A percentile compares a stretch with the other conserved stretches of the same genome.
These are phyloP conservation scores for Monosporascus sp. DNA, from an alignment of 2,329 filamentous ascomycete genomes.

Conservation along the genomic window DNA sequence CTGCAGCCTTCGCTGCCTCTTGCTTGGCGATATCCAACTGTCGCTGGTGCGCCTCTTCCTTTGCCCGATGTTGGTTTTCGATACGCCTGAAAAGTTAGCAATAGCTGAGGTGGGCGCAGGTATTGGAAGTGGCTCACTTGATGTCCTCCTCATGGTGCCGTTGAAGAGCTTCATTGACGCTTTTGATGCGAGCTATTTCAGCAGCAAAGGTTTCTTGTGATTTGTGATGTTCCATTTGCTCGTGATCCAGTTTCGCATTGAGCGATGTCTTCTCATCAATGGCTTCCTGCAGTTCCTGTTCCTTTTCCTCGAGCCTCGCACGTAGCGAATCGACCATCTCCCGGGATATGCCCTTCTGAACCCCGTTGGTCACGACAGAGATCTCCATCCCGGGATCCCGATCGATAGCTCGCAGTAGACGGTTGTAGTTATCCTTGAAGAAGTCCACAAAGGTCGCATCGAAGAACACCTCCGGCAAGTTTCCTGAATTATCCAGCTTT, in stretches of 20 bases:
- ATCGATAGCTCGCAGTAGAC: slow-evolving; percentile 78
- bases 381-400: slow-evolving; percentile 85
- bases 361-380: slow-evolving; percentile 69
- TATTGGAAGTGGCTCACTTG: slow-evolving; percentile 35
- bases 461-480: slow-evolving; percentile 77
- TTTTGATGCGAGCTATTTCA: slow-evolving; percentile 54
- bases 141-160: slow-evolving; percentile 64
- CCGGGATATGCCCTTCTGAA: slow-evolving; percentile 87
- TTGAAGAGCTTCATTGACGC: slow-evolving; percentile 66
- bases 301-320: slow-evolving; percentile 69
- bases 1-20: slow-evolving; percentile 19
- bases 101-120: not conserved
- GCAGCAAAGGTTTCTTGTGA: slow-evolving; percentile 53
- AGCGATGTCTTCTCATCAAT: slow-evolving; percentile 42
- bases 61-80: slow-evolving; percentile 39
- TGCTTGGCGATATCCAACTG: slow-evolving; percentile 18
- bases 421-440: slow-evolving; percentile 91
- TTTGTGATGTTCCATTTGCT: slow-evolving; percentile 66
- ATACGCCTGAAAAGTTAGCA: slow-evolving; percentile 30
- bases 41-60: slow-evolving; percentile 34
- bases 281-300: slow-evolving; percentile 42
- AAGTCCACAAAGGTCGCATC: slow-evolving; percentile 86
- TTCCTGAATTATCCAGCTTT: slow-evolving; percentile 48
- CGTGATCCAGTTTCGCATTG: slow-evolving; percentile 59
- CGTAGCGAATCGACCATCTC: slow-evolving; percentile 85